Evolutionary conservation across 441 rosid genomes (phyloP).

Genomic region (Jatropha podagrica): DNA sequence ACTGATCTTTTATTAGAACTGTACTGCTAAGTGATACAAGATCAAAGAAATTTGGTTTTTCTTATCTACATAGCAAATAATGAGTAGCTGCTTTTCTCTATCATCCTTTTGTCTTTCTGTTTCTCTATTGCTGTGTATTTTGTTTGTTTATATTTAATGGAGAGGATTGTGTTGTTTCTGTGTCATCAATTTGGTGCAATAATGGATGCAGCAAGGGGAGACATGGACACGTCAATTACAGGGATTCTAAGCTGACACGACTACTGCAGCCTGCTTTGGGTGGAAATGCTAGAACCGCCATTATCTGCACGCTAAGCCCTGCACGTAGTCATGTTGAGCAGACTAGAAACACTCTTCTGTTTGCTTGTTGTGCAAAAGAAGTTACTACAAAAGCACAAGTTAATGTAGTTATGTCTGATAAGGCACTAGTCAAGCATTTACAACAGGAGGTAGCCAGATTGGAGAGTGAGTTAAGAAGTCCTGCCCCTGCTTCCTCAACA

Average conservation of each 20-base stretch:
- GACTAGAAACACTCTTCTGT: conserved; percentile 93
- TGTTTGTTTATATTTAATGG: neutral
- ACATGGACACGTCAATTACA: conserved; percentile 84
- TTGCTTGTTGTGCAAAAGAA: conserved; percentile 98
- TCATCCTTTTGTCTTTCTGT: neutral
- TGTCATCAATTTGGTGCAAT: conserved; percentile 17
- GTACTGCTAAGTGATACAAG: neutral
- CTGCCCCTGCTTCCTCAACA: conserved; percentile 46
- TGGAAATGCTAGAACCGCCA: conserved; percentile 94
- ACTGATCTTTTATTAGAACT: neutral
- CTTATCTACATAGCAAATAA: neutral
- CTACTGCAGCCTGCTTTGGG: conserved; percentile 88
- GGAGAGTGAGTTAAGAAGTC: conserved; percentile 82
- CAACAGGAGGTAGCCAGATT: conserved; percentile 91
- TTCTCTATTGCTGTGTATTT: neutral
- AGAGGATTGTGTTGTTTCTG: neutral
- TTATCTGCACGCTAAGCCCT: conserved; percentile 90
- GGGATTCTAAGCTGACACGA: conserved; percentile 93
- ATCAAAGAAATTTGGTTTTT: neutral
- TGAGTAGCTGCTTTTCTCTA: conserved; percentile 5
- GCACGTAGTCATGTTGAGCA: conserved; percentile 93
- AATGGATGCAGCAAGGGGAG: conserved; percentile 76
- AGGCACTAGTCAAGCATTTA: conserved; percentile 91
- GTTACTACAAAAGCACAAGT: conserved; percentile 94
- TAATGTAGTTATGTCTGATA: conserved; percentile 96